Conservation (phyloP, 2,329 filamentous ascomycete species). For the Dactylonectria estremocensis region DNA sequence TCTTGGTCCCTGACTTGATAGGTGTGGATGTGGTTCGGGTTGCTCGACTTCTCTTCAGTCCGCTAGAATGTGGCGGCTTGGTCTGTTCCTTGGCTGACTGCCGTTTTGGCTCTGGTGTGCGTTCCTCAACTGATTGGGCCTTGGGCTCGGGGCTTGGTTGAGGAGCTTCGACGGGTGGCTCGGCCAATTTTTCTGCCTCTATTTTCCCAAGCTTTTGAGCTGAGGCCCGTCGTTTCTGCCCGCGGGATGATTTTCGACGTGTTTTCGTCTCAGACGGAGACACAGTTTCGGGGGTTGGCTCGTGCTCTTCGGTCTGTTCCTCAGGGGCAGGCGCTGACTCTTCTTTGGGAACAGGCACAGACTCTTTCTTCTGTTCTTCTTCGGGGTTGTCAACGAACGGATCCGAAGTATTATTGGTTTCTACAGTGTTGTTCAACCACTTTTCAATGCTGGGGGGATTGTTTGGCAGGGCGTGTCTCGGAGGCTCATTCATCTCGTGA, state of each 20-base stretch:
- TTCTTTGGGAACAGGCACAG: conserved; percentile 1
- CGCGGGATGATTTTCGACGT: conserved; percentile 45
- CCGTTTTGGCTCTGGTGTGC: conserved; percentile 39
- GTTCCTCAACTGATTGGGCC: conserved; percentile 29
- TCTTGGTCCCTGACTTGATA: conserved; percentile 62
- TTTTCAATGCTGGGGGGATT: conserved; percentile 76
- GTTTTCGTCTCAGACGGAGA: conserved; percentile 39
- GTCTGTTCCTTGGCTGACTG: conserved; percentile 35
- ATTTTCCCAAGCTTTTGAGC: conserved; percentile 38
- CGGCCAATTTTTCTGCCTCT: conserved; percentile 34
- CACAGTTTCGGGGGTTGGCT: conserved; percentile 18
- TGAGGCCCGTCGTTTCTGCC: conserved; percentile 41
- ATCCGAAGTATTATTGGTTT: conserved; percentile 72
- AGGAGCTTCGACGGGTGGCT: conserved; percentile 14
- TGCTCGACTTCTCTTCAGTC: conserved; percentile 70
- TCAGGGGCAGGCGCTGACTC: background rate
- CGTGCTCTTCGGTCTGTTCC: conserved; percentile 12
- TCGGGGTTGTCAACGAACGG: conserved; percentile 68
- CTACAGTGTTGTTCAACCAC: conserved; percentile 73
- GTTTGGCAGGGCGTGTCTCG: conserved; percentile 64
- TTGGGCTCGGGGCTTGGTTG: conserved; percentile 28
- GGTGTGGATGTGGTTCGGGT: conserved; percentile 67
- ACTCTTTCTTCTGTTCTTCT: background rate
- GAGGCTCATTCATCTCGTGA: conserved; percentile 71
- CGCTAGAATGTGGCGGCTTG: conserved; percentile 52